Conservation (phyloP, 1,284 basidiomycete genomes). For the Amylostereum areolatum region DNA sequence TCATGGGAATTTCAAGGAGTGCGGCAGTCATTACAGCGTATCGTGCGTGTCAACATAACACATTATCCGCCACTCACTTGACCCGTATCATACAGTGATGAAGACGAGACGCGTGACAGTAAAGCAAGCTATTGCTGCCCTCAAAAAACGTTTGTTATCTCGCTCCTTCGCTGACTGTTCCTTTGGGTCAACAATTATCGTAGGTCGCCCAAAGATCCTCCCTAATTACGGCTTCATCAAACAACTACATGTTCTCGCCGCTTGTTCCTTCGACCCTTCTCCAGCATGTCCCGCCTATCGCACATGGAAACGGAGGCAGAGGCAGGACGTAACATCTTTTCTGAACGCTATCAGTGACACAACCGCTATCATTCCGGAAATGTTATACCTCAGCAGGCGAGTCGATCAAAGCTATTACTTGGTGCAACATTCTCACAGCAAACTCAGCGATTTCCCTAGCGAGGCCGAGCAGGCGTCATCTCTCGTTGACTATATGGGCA, state of each 20-base stretch:
- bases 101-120: conserved; percentile 35
- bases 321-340: conserved; percentile 44
- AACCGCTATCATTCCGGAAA: conserved; percentile 37
- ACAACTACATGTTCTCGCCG: conserved; percentile 49
- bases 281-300: conserved; percentile 38
- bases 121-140: conserved; percentile 37
- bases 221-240: conserved; percentile 63
- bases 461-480: conserved; percentile 42
- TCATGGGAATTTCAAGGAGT: conserved; percentile 42
- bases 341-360: conserved; percentile 46
- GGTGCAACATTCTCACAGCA: conserved; percentile 1
- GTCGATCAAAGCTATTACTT: conserved; percentile 5
- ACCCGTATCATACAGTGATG: conserved; percentile 40
- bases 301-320: conserved; percentile 48
- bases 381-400: conserved; percentile 46
- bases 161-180: conserved; percentile 2
- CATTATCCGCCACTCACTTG: neutral
- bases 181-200: conserved; percentile 1
- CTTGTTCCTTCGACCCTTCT: conserved; percentile 41
- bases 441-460: conserved; percentile 44
- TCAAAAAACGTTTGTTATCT: conserved; percentile 40
- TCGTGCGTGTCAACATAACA: conserved; percentile 31
- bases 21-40: conserved; percentile 60
- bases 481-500: conserved; percentile 42
- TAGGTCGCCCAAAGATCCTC: conserved; percentile 48